Conservation (phyloP, 768 basidiomycete species). For the Mrakia gelida region DNA sequence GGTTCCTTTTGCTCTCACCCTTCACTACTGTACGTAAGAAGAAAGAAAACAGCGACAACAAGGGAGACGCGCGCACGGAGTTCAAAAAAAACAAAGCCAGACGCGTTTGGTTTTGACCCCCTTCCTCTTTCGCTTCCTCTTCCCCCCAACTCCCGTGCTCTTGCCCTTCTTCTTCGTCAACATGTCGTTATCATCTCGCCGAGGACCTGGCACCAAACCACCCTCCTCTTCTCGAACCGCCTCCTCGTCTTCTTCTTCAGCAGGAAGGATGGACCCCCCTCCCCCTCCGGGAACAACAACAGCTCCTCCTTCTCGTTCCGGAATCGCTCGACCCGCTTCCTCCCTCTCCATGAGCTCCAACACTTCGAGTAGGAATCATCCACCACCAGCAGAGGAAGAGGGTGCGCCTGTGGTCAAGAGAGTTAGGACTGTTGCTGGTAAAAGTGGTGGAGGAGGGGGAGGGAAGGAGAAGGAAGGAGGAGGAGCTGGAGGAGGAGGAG, state of each 20-base stretch:
- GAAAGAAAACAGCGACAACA: too few relatives aligned
- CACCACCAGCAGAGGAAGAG: background rate
- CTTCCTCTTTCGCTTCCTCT: too few relatives aligned
- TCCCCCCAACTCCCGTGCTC: background rate
- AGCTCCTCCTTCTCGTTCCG: background rate
- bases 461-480: background rate
- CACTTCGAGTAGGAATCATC: background rate
- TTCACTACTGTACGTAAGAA: too few relatives aligned
- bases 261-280: slow-evolving; percentile 13
- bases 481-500: slow-evolving; percentile 45
- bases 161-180: background rate
- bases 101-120: too few relatives aligned
- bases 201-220: background rate
- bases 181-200: slow-evolving; percentile 10
- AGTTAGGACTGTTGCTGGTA: background rate
- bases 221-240: background rate
- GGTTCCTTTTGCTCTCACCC: too few relatives aligned
- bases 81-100: too few relatives aligned
- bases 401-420: background rate
- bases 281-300: slow-evolving; percentile 5
- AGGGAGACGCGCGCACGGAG: too few relatives aligned
- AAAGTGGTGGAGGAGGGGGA: background rate
- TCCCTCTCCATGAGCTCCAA: slow-evolving; percentile 17
- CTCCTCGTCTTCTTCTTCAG: background rate
- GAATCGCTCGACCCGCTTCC: slow-evolving; percentile 12